Evolutionary conservation across 2,329 filamentous ascomycete species (phyloP).

Genomic region (Microdochium nivale): DNA sequence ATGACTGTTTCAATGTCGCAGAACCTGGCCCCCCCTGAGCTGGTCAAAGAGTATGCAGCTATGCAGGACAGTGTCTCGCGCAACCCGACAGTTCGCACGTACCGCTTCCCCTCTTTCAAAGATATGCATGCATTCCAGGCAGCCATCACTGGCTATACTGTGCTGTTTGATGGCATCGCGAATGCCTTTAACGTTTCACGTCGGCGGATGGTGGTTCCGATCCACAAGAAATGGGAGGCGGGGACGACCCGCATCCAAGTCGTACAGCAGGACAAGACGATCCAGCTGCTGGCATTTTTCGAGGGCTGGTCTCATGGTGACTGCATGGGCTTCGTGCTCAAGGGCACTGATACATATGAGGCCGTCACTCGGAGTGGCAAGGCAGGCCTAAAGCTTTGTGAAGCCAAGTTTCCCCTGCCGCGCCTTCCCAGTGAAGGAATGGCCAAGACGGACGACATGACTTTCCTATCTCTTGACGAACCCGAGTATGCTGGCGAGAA

Average conservation of each 20-base stretch:
- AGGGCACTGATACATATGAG: constrained; percentile 78
- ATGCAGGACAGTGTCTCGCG: constrained; percentile 47
- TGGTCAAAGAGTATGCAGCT: constrained; percentile 53
- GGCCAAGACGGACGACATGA: constrained; percentile 48
- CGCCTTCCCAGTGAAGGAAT: constrained; percentile 44
- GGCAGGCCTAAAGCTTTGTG: constrained; percentile 68
- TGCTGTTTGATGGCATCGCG: constrained; percentile 66
- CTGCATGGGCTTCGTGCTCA: constrained; percentile 82
- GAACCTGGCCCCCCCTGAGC: constrained; percentile 51
- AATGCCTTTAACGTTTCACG: constrained; percentile 73
- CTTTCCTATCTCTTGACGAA: constrained; percentile 78
- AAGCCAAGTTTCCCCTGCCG: constrained; percentile 84
- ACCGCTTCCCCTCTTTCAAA: constrained; percentile 55
- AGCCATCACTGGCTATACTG: constrained; percentile 71
- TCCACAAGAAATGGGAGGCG: constrained; percentile 92
- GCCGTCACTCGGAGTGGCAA: constrained; percentile 55
- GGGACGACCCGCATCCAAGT: constrained; percentile 72
- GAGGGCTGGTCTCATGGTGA: constrained; percentile 79
- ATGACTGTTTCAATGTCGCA: constrained; percentile 69
- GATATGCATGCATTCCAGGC: constrained; percentile 73
- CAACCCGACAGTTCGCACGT: constrained; percentile 60
- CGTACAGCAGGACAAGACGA: constrained; percentile 63
- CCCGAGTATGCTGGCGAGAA: constrained; percentile 87
- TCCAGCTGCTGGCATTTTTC: constrained; percentile 80
- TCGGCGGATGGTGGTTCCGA: constrained; percentile 80